Conservation (phyloP, 805 yeast species). For the Yueomyces sp. region DNA sequence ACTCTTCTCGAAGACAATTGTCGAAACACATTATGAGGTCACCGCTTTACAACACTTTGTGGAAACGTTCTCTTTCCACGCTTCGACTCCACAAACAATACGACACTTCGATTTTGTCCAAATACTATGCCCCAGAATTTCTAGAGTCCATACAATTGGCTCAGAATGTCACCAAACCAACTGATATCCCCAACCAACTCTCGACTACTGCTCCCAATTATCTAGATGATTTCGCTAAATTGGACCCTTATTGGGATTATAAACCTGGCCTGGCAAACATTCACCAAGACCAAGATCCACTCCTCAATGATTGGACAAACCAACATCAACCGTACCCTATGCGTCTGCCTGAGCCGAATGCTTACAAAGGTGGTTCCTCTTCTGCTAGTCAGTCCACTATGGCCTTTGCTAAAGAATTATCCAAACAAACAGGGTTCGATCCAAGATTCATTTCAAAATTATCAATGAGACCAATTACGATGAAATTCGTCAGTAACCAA, state of each 20-base stretch:
- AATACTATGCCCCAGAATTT: constrained; percentile 73
- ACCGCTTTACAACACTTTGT: neutral
- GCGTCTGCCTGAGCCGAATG: constrained; percentile 1
- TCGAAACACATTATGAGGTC: neutral
- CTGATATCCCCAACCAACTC: constrained; percentile 27
- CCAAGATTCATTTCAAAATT: constrained; percentile 44
- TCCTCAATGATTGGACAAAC: constrained; percentile 10
- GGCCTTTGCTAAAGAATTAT: constrained; percentile 37
- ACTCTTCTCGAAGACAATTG: too few relatives aligned
- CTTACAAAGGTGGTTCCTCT: constrained; percentile 9
- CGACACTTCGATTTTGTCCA: constrained; percentile 31
- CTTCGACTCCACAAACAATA: constrained; percentile 9
- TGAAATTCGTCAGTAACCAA: constrained; percentile 79
- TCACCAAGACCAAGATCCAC: constrained; percentile 6
- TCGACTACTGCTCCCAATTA: constrained; percentile 53
- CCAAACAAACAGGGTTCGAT: constrained; percentile 54
- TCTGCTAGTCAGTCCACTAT: constrained; percentile 2
- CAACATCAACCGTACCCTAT: constrained; percentile 18
- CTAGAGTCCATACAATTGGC: constrained; percentile 73
- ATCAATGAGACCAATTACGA: constrained; percentile 49
- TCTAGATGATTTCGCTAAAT: constrained; percentile 53
- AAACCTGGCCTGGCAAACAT: constrained; percentile 20
- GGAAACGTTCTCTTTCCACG: neutral
- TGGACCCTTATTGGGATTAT: constrained; percentile 68
- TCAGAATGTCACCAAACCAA: constrained; percentile 44